Percentiles rank a stretch among this genome's conserved stretches.
Conservation (phyloP, 768 basidiomycete genomes). For the Boletus rubropictus region DNA sequence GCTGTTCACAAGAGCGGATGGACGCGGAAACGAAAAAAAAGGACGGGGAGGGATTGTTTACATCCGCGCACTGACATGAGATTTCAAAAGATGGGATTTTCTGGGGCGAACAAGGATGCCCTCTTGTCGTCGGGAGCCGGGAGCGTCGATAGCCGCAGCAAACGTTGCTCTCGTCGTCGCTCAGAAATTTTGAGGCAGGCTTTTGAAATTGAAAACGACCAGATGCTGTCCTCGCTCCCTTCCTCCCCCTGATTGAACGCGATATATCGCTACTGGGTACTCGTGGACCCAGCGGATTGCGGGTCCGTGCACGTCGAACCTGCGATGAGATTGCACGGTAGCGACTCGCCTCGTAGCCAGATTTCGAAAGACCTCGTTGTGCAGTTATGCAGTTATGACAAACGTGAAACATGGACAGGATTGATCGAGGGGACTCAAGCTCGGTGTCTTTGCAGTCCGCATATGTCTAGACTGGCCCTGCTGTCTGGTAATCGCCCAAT, state of each 20-base stretch:
- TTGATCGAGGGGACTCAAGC: constrained; percentile 37
- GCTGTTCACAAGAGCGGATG: constrained; percentile 13
- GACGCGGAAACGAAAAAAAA: constrained; percentile 29
- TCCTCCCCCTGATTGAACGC: neutral
- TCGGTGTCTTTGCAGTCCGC: constrained; percentile 26
- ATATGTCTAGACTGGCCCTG: constrained; percentile 38
- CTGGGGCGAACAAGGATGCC: constrained; percentile 13
- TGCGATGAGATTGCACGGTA: neutral
- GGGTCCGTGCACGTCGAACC: neutral
- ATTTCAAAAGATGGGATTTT: constrained; percentile 18
- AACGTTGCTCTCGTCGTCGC: constrained; percentile 16
- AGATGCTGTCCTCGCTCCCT: constrained; percentile 4
- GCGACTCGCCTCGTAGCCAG: constrained; percentile 4
- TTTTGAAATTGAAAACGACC: constrained; percentile 25
- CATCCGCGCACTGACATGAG: constrained; percentile 29
- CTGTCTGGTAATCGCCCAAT: constrained; percentile 31
- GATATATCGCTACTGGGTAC: too few relatives aligned
- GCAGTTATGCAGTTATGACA: constrained; percentile 27
- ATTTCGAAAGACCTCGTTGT: constrained; percentile 12
- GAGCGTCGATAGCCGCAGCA: constrained; percentile 21
- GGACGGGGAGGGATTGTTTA: constrained; percentile 20
- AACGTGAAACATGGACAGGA: constrained; percentile 39
- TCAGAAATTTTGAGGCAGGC: constrained; percentile 20
- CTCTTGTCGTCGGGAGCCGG: constrained; percentile 25
- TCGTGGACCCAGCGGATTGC: neutral